phyloP scores from a whole-genome alignment of 192 early-diverging fungal genomes.

The Backusella psychrophila region DNA sequence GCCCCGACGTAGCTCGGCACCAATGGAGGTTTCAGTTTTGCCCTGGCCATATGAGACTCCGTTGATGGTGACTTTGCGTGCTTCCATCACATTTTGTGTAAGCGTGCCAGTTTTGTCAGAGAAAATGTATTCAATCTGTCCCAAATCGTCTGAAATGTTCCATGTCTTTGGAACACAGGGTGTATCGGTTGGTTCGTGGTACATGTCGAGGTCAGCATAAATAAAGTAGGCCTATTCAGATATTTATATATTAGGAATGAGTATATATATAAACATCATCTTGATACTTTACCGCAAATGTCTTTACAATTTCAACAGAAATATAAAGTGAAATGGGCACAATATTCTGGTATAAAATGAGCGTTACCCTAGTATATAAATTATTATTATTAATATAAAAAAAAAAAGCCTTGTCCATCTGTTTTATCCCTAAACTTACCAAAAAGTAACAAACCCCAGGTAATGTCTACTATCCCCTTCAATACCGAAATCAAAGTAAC shows the following conservation, averaged over 20 bases:
- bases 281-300: constrained; percentile 61
- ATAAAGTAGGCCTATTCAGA: constrained; percentile 84
- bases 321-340: constrained; percentile 96
- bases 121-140: constrained; percentile 96
- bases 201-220: constrained; percentile 89
- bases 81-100: constrained; percentile 97
- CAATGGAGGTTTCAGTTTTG: constrained; percentile 51
- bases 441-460: constrained; percentile 72
- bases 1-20: constrained; percentile 37
- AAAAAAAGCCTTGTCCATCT: neutral
- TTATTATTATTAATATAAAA: neutral
- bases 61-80: constrained; percentile 86
- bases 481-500: constrained; percentile 47
- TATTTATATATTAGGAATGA: neutral
- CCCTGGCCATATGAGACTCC: constrained; percentile 83
- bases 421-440: constrained; percentile 34
- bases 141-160: constrained; percentile 94
- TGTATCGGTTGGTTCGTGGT: constrained; percentile 72
- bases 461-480: constrained; percentile 48
- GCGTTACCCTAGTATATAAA: constrained; percentile 55
- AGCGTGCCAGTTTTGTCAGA: constrained; percentile 98
- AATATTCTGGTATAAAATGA: constrained; percentile 95
- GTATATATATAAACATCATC: neutral
- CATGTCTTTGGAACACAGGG: constrained; percentile 84
- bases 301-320: constrained; percentile 91